phyloP scores from a whole-genome alignment of 139 green algal genomes.

The Picochlorum sp. region DNA sequence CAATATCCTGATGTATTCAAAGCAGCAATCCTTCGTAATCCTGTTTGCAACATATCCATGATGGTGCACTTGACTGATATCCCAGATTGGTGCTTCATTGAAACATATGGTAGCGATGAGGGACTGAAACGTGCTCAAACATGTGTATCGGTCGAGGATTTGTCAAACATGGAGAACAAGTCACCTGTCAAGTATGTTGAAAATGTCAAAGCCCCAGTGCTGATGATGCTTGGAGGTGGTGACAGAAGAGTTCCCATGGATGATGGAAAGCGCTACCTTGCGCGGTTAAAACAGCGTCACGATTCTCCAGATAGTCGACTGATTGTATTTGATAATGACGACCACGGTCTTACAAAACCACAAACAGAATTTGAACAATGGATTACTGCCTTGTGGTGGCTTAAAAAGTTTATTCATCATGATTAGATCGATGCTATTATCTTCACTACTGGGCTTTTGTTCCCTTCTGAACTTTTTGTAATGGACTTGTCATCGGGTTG shows the following conservation, averaged over 20 bases:
- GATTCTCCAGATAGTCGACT: conserved; percentile 35
- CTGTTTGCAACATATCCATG: conserved; percentile 73
- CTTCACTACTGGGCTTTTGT: not conserved
- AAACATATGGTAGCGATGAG: conserved; percentile 63
- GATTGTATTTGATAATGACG: conserved; percentile 58
- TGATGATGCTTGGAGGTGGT: conserved; percentile 78
- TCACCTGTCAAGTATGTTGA: conserved; percentile 64
- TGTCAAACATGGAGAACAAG: conserved; percentile 44
- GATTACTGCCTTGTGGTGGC: conserved; percentile 57
- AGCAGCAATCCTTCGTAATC: conserved; percentile 80
- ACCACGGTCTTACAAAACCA: conserved; percentile 74
- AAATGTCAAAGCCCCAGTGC: conserved; percentile 60
- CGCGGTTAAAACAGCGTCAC: conserved; percentile 36
- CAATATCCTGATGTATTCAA: conserved; percentile 65
- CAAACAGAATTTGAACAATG: conserved; percentile 85
- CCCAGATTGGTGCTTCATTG: conserved; percentile 86
- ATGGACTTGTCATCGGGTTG: no score
- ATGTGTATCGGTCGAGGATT: conserved; percentile 44
- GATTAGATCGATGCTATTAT: not conserved
- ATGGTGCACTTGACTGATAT: conserved; percentile 86
- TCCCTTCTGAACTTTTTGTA: not conserved
- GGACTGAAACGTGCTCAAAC: conserved; percentile 36
- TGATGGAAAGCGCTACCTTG: conserved; percentile 66
- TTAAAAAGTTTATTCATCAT: conserved; percentile 27
- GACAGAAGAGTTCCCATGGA: conserved; percentile 49